Conservation (phyloP, 1,284 basidiomycete species). For the Cerrena zonata region DNA sequence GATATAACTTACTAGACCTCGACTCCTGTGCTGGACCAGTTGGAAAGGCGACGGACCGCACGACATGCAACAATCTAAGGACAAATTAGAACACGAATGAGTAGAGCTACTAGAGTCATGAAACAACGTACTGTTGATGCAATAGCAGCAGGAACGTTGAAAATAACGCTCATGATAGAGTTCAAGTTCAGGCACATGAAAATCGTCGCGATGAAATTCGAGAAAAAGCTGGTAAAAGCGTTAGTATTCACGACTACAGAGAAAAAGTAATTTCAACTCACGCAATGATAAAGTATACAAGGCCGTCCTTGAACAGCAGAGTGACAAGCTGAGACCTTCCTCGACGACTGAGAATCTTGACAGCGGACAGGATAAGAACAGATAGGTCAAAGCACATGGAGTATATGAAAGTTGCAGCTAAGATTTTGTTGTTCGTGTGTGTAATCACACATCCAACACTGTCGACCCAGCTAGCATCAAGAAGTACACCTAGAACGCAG, state of each 20-base stretch:
- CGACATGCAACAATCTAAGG: conserved; percentile 50
- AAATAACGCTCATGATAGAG: conserved; percentile 29
- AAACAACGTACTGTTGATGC: conserved; percentile 22
- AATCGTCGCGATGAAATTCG: not conserved
- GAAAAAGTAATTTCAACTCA: conserved; percentile 18
- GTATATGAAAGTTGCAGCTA: conserved; percentile 65
- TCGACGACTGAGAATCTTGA: conserved; percentile 27
- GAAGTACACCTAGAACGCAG: conserved; percentile 43
- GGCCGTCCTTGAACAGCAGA: conserved; percentile 27
- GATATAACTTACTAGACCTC: conserved; percentile 37
- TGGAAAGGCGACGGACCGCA: conserved; percentile 60
- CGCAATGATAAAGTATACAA: conserved; percentile 30
- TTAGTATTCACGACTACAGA: no score
- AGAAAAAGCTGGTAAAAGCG: not conserved
- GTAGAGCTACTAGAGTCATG: not conserved
- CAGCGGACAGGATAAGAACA: conserved; percentile 55
- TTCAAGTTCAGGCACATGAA: conserved; percentile 30
- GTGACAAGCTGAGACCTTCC: conserved; percentile 19
- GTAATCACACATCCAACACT: conserved; percentile 45
- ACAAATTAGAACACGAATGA: not conserved
- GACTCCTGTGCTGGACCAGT: conserved; percentile 45
- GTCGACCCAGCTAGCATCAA: conserved; percentile 49
- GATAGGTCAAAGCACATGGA: conserved; percentile 67
- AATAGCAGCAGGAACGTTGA: conserved; percentile 30
- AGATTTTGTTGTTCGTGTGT: conserved; percentile 47